phyloP scores from a whole-genome alignment of 352 stramenopile species.

The Phytophthora aleatoria region DNA sequence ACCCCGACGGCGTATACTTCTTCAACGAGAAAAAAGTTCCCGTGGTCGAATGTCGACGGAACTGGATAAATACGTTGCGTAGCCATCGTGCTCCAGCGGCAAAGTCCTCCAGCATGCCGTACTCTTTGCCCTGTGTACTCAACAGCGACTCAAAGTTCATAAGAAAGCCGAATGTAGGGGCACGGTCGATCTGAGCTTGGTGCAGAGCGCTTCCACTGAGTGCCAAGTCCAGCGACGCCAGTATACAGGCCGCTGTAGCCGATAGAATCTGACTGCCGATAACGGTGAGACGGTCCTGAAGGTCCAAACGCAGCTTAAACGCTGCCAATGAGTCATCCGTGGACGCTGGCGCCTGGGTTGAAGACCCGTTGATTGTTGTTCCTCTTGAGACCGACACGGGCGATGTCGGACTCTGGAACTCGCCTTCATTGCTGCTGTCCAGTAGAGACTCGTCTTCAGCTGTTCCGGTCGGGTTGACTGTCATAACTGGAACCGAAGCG shows the following conservation, averaged over 20 bases:
- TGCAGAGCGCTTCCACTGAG: conserved; percentile 60
- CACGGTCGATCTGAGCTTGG: conserved; percentile 57
- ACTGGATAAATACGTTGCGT: conserved; percentile 77
- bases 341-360: conserved; percentile 20
- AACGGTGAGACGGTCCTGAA: conserved; percentile 72
- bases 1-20: conserved; percentile 52
- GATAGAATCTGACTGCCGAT: conserved; percentile 81
- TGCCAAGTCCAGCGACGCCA: conserved; percentile 72
- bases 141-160: conserved; percentile 87
- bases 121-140: conserved; percentile 94
- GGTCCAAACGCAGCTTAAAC: conserved; percentile 71
- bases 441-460: conserved; percentile 41
- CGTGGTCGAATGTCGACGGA: conserved; percentile 51
- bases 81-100: conserved; percentile 84
- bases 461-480: conserved; percentile 30
- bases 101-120: conserved; percentile 95
- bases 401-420: conserved; percentile 39
- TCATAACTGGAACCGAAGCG: conserved; percentile 19
- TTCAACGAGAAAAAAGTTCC: conserved; percentile 65
- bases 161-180: conserved; percentile 63
- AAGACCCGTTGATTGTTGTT: conserved; percentile 3
- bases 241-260: conserved; percentile 64
- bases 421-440: conserved; percentile 27
- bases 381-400: conserved; percentile 28
- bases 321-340: conserved; percentile 50